Evolutionary conservation across 176 grass and related monocot genomes (phyloP), one percentile per base, ranked within the genome.

Genomic region (Aegilops bicornis): DNA sequence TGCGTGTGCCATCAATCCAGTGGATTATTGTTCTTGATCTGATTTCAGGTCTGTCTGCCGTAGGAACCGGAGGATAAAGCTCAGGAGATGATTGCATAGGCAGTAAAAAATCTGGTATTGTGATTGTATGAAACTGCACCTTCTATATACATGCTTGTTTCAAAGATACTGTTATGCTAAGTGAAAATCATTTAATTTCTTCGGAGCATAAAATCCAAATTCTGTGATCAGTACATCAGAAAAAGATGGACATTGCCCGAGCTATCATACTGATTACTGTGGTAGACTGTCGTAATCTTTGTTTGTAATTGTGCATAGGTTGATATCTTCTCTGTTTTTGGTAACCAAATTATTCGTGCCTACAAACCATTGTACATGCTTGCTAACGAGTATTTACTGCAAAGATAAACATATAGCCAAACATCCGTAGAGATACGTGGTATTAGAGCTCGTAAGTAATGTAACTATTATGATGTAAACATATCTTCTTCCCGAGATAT

Each of bases 191-290:
- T 63, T 39, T 85, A 40, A 24, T 67, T 42, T 67, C 35, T 37
- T 17, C 61, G 77, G 73, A 36, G n/a, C 0, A 15, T 27, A 7
- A 67, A 31, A 33, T 67, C 29, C 33, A 77, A 52, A 37, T 25
- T 54, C 27, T 85, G 77, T 23, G 60, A 52, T 74, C 29, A 85
- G 43, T 85, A 85, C 13, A 54, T 85, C 61, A 30, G 3, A 85
- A 66, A 60, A 85, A 84, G 61, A 66, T 85, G 1, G 30, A 45
- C 6, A 77, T 77, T 20, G 61, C 61, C 8, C 13, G 16, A 19
- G 29, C 40, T 25, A 20, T 85, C 33, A 60, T 72, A 25, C 3
- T 77, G 72, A 66, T 54, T 35, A 8, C 60, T 8, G 5, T 5
- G 60, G 83, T 85, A 85, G n/a, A 1, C 68, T 75, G 22, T 75